These are phyloP conservation scores for Schizosaccharomyces octosporus DNA, from an alignment of 805 yeast genomes.

Conservation along the genomic window DNA sequence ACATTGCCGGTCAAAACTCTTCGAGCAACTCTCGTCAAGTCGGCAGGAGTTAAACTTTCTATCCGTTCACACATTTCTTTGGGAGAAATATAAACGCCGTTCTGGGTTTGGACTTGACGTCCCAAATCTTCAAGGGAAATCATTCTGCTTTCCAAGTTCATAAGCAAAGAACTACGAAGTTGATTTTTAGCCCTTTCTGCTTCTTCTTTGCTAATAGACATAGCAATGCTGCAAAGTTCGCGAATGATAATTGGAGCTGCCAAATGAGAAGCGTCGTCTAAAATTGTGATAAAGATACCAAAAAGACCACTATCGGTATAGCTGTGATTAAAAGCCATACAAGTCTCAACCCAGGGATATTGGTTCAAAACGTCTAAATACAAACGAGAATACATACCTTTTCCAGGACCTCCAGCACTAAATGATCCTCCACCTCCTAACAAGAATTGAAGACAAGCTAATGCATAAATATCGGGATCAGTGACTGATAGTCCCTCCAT, in stretches of 20 bases:
- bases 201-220: conserved; percentile 33
- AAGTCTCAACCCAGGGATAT: conserved; percentile 73
- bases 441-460: conserved; percentile 70
- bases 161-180: conserved; percentile 59
- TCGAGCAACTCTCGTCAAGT: conserved; percentile 49
- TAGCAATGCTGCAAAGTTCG: conserved; percentile 22
- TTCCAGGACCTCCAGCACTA: conserved; percentile 97
- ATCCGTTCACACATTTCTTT: conserved; percentile 62
- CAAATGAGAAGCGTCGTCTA: conserved; percentile 66
- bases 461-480: conserved; percentile 68
- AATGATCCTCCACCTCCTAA: conserved; percentile 95
- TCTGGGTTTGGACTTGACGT: conserved; percentile 66
- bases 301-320: conserved; percentile 77
- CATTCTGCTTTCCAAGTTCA: conserved; percentile 80
- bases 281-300: conserved; percentile 65
- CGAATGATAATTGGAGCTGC: conserved; percentile 55
- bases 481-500: conserved; percentile 70
- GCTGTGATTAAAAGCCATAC: conserved; percentile 69
- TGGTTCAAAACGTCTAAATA: conserved; percentile 79
- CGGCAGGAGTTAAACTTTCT: conserved; percentile 38
- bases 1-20: conserved; percentile 48
- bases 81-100: conserved; percentile 43
- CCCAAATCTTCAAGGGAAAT: conserved; percentile 92
- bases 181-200: conserved; percentile 81
- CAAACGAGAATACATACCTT: conserved; percentile 89